These are phyloP conservation scores for Boletus reticuloceps DNA, from an alignment of 768 basidiomycete species.

Conservation along the genomic window DNA sequence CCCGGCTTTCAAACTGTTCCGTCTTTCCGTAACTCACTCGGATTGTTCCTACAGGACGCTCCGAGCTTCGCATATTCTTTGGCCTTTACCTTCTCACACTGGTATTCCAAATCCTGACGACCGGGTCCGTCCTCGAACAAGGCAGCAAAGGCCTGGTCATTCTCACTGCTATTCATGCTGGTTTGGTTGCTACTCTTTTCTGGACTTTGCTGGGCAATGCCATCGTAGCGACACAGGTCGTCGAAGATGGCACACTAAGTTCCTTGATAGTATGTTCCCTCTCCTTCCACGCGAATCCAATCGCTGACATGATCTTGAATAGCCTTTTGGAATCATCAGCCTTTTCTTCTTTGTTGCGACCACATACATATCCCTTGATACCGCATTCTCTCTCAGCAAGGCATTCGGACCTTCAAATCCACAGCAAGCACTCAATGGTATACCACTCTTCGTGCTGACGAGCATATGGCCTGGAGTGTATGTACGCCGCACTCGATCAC, in stretches of 20 bases:
- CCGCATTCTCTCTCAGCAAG: constrained; percentile 62
- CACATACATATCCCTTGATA: constrained; percentile 83
- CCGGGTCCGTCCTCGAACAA: constrained; percentile 75
- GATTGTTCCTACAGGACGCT: constrained; percentile 45
- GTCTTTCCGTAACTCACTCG: not conserved
- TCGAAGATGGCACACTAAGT: constrained; percentile 85
- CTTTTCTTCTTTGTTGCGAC: constrained; percentile 66
- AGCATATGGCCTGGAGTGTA: constrained; percentile 77
- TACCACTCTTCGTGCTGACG: constrained; percentile 78
- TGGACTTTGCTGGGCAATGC: constrained; percentile 78
- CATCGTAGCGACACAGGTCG: constrained; percentile 80
- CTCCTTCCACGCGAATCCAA: not conserved
- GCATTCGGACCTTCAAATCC: constrained; percentile 61
- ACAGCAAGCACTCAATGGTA: constrained; percentile 54
- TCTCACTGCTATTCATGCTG: constrained; percentile 78
- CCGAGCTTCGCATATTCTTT: constrained; percentile 70
- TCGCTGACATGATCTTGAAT: not conserved
- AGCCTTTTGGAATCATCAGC: constrained; percentile 65
- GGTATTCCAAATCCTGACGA: constrained; percentile 77
- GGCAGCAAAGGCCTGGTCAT: constrained; percentile 68
- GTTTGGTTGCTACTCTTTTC: constrained; percentile 71
- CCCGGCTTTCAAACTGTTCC: not conserved
- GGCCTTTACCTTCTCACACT: constrained; percentile 67
- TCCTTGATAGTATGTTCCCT: constrained; percentile 55
- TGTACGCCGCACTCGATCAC: constrained; percentile 28